These are phyloP conservation scores for Trichomonas vaginalis DNA, from an alignment of 208 protist species.

Conservation along the genomic window DNA sequence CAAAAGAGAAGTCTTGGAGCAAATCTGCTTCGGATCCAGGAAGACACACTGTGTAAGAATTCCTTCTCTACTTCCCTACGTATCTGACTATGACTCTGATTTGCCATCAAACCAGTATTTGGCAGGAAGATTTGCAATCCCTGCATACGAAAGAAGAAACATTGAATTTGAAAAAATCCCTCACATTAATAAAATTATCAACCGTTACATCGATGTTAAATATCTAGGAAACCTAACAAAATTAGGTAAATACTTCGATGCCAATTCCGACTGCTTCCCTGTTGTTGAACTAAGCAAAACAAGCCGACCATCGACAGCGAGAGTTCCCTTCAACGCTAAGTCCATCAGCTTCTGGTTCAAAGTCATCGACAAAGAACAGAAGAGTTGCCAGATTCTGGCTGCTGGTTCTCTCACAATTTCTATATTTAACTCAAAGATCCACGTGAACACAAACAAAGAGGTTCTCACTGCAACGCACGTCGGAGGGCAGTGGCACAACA, in stretches of 20 bases:
- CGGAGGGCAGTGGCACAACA: not conserved
- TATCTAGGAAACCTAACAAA: not conserved
- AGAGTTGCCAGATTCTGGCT: not conserved
- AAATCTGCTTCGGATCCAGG: not conserved
- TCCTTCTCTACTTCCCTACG: not conserved
- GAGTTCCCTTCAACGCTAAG: not conserved
- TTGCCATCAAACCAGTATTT: not conserved
- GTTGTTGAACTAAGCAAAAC: not conserved
- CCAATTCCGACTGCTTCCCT: not conserved
- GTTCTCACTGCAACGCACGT: not conserved
- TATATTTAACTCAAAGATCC: not conserved
- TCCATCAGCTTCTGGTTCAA: not conserved
- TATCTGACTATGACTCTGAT: not conserved
- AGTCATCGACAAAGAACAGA: not conserved
- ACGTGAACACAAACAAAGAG: not conserved
- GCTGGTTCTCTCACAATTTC: not conserved
- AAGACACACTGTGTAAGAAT: not conserved
- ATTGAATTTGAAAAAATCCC: not conserved
- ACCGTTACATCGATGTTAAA: not conserved
- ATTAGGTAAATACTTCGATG: not conserved
- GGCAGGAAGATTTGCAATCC: not conserved
- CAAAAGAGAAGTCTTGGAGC: not conserved
- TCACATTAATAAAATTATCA: not conserved
- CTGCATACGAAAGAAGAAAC: not conserved
- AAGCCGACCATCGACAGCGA: not conserved